Conservation (phyloP, 2,329 filamentous ascomycete genomes). For the Botrytis sinoallii region DNA sequence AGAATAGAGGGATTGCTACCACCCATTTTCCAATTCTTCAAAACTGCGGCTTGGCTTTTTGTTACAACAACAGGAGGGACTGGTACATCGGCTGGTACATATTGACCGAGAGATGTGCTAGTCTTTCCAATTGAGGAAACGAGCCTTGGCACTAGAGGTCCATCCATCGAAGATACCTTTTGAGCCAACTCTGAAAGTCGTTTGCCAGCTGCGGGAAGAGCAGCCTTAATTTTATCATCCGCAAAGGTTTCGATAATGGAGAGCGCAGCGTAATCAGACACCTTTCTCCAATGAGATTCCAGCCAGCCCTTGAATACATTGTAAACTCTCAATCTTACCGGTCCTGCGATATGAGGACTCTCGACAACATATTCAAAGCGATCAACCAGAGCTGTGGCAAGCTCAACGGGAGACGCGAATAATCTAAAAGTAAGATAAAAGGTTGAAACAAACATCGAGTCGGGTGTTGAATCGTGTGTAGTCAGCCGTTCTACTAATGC, state of each 20-base stretch:
- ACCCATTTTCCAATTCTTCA: slow-evolving; percentile 73
- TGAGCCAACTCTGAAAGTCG: slow-evolving; percentile 77
- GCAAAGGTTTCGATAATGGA: slow-evolving; percentile 77
- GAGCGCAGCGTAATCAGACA: slow-evolving; percentile 74
- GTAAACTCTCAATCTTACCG: slow-evolving; percentile 87
- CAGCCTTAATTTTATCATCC: slow-evolving; percentile 61
- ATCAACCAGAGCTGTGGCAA: slow-evolving; percentile 80
- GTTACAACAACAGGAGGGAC: slow-evolving; percentile 67
- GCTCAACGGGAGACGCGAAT: slow-evolving; percentile 76
- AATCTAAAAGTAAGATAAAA: slow-evolving; percentile 96
- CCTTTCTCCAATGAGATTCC: slow-evolving; percentile 89
- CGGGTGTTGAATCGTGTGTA: slow-evolving; percentile 86
- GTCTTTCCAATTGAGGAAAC: slow-evolving; percentile 87
- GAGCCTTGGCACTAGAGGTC: slow-evolving; percentile 75
- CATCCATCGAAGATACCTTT: slow-evolving; percentile 71
- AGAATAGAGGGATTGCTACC: slow-evolving; percentile 69
- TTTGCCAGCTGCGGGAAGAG: slow-evolving; percentile 73
- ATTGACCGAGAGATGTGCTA: slow-evolving; percentile 69
- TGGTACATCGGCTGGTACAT: slow-evolving; percentile 67
- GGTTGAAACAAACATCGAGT: slow-evolving; percentile 85
- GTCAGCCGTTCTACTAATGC: slow-evolving; percentile 94
- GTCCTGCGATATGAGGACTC: slow-evolving; percentile 68
- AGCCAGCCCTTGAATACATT: slow-evolving; percentile 98
- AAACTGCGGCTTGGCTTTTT: slow-evolving; percentile 70
- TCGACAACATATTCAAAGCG: slow-evolving; percentile 90